Conservation (phyloP, 139 green algal species). For the Chlorella sp. region DNA sequence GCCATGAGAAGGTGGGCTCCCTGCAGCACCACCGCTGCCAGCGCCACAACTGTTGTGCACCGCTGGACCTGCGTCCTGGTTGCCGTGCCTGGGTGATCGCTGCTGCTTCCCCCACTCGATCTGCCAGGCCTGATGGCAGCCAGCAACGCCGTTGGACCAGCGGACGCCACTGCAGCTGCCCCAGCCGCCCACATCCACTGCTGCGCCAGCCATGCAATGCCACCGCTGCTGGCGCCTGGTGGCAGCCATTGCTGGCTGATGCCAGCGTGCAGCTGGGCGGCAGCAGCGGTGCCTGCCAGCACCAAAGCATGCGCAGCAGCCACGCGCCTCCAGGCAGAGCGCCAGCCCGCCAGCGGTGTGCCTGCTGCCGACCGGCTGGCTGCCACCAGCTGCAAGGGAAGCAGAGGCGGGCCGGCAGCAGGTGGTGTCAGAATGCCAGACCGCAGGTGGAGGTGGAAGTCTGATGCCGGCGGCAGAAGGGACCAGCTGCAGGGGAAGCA, state of each 20-base stretch:
- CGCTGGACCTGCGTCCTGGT: neutral
- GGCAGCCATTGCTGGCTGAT: neutral
- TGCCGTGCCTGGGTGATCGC: neutral
- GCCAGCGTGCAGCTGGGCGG: neutral
- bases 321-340: neutral
- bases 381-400: neutral
- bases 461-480: no score
- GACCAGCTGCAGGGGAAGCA: neutral
- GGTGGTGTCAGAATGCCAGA: neutral
- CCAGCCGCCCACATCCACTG: neutral
- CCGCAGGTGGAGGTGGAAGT: no score
- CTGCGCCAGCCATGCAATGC: neutral
- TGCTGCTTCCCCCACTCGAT: neutral
- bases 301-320: neutral
- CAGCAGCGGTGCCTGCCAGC: neutral
- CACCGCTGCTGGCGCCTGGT: neutral
- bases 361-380: neutral
- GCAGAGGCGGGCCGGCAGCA: neutral
- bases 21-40: neutral
- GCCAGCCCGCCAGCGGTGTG: neutral
- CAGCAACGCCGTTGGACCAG: neutral
- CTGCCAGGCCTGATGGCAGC: neutral
- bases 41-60: neutral
- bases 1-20: neutral
- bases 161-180: neutral